Conservation (phyloP, 2,329 filamentous ascomycete species). For the Aspergillus calidoustus region DNA sequence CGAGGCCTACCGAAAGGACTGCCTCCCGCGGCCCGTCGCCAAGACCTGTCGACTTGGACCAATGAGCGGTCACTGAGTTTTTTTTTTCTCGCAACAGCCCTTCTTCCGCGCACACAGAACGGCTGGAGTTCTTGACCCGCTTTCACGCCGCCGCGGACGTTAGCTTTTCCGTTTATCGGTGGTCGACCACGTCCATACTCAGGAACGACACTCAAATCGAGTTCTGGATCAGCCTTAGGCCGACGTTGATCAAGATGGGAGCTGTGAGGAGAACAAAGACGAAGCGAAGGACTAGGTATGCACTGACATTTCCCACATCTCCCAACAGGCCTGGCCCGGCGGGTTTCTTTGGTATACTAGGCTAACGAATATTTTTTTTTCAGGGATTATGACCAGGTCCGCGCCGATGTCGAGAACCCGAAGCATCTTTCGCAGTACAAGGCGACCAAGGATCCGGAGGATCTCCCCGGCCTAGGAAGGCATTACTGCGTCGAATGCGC, state of each 20-base stretch:
- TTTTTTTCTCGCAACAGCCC: slow-evolving; percentile 31
- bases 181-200: slow-evolving; percentile 23
- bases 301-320: neutral
- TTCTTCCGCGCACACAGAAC: slow-evolving; percentile 32
- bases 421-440: slow-evolving; percentile 82
- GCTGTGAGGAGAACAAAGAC: slow-evolving; percentile 72
- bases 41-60: slow-evolving; percentile 27
- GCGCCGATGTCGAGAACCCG: slow-evolving; percentile 76
- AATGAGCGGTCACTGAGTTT: slow-evolving; percentile 33
- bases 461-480: slow-evolving; percentile 82
- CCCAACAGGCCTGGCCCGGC: neutral
- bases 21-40: slow-evolving; percentile 34
- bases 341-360: neutral
- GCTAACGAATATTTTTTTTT: slow-evolving; percentile 36
- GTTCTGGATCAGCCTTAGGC: slow-evolving; percentile 20
- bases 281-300: slow-evolving; percentile 70
- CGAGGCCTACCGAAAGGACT: slow-evolving; percentile 41
- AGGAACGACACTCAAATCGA: neutral
- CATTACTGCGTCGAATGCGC: slow-evolving; percentile 92
- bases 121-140: slow-evolving; percentile 35
- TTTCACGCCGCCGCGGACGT: slow-evolving; percentile 27
- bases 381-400: slow-evolving; percentile 92
- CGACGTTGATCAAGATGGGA: slow-evolving; percentile 61
- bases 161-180: slow-evolving; percentile 44
- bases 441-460: slow-evolving; percentile 77